Evolutionary conservation across 352 stramenopile genomes (phyloP).

Genomic region (Phytophthora podocarpi): DNA sequence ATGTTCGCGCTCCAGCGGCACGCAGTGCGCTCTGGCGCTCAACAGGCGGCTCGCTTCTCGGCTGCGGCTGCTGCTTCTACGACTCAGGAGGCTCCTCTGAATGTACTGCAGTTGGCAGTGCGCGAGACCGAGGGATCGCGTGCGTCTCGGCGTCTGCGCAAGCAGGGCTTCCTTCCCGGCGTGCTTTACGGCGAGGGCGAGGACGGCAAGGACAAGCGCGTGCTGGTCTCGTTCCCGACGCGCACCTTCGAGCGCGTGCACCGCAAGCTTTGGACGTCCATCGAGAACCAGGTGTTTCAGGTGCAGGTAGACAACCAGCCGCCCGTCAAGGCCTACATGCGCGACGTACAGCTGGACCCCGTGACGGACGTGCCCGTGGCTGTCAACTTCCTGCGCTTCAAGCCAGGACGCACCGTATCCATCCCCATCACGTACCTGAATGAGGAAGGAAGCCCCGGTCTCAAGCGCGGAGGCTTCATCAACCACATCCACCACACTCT

Average conservation of each 20-base stretch:
- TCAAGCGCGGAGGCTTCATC: constrained; percentile 95
- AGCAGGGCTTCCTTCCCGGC: constrained; percentile 78
- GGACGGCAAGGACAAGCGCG: constrained; percentile 66
- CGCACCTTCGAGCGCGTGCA: constrained; percentile 82
- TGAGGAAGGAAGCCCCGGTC: constrained; percentile 92
- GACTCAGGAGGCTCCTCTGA: constrained; percentile 14
- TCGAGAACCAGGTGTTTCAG: constrained; percentile 90
- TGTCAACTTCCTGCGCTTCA: constrained; percentile 95
- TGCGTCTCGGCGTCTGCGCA: constrained; percentile 80
- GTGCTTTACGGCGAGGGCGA: constrained; percentile 86
- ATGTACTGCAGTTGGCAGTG: constrained; percentile 65
- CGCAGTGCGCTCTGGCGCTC: constrained; percentile 39
- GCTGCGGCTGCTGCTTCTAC: constrained; percentile 50
- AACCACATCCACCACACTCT: constrained; percentile 90
- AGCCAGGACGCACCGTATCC: constrained; percentile 87
- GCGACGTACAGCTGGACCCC: constrained; percentile 85
- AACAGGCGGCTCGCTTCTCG: constrained; percentile 49
- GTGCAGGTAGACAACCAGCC: constrained; percentile 68
- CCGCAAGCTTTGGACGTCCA: constrained; percentile 85
- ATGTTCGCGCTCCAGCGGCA: constrained; percentile 64
- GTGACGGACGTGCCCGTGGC: constrained; percentile 79
- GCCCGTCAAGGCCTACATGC: constrained; percentile 85
- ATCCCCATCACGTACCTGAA: constrained; percentile 95
- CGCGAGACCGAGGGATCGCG: constrained; percentile 75
- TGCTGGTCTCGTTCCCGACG: constrained; percentile 78